Conservation (phyloP, 2,329 filamentous ascomycete species). For the Cordyceps cicadae region DNA sequence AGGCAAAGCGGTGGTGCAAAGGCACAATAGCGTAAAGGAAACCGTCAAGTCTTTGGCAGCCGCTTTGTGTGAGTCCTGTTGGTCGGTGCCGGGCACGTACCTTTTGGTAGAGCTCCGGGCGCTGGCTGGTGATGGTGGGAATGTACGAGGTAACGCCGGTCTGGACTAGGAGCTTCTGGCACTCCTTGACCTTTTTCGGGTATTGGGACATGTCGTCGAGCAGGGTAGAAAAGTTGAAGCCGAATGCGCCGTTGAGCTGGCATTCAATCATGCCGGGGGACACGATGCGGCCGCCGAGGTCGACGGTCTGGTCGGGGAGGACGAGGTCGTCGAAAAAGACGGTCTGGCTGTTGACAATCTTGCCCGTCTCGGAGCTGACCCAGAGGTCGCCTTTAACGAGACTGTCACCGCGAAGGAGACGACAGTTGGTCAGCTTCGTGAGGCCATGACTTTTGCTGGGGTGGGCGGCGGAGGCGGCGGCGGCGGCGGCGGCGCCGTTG, state of each 20-base stretch:
- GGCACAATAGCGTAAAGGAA: not conserved
- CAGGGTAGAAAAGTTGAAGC: conserved; percentile 82
- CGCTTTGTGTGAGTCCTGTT: not conserved
- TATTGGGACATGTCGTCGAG: conserved; percentile 63
- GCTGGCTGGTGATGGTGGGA: conserved; percentile 77
- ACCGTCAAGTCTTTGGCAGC: not conserved
- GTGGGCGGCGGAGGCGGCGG: conserved; percentile 4
- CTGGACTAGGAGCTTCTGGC: conserved; percentile 63
- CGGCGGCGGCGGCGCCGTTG: conserved; percentile 13
- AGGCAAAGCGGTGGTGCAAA: not conserved
- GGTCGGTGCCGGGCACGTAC: conserved; percentile 28
- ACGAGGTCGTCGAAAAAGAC: conserved; percentile 60
- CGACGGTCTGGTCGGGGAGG: conserved; percentile 64
- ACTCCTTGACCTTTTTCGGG: conserved; percentile 58
- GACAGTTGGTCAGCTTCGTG: conserved; percentile 85
- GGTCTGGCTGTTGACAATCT: conserved; percentile 64
- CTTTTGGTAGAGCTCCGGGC: conserved; percentile 71
- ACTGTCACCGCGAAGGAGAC: conserved; percentile 58
- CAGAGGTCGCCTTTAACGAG: conserved; percentile 77
- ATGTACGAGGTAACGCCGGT: conserved; percentile 85
- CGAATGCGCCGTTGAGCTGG: conserved; percentile 86
- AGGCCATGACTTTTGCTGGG: conserved; percentile 43
- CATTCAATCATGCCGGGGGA: conserved; percentile 83
- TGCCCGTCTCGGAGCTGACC: conserved; percentile 74
- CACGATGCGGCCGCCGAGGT: conserved; percentile 75